phyloP scores from a whole-genome alignment of 2,329 filamentous ascomycete species.

The Cytospora mali region DNA sequence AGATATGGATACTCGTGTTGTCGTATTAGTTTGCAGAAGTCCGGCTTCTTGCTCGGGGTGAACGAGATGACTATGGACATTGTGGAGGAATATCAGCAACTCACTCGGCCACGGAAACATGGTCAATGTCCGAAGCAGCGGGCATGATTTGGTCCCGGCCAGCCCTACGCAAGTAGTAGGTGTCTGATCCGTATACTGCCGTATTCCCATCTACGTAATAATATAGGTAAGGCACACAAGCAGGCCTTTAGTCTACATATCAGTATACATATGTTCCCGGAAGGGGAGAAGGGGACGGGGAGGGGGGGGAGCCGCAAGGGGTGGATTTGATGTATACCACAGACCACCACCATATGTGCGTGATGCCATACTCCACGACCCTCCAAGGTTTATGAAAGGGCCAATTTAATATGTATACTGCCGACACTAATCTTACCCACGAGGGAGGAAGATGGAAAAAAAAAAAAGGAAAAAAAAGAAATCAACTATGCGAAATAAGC shows the following conservation, averaged over 20 bases:
- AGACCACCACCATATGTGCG: too few relatives aligned
- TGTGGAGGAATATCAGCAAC: slow-evolving; percentile 5
- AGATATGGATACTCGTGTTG: background rate
- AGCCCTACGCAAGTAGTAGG: slow-evolving; percentile 13
- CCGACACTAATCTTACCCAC: background rate
- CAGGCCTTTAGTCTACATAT: too few relatives aligned
- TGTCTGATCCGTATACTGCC: background rate
- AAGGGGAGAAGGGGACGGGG: too few relatives aligned
- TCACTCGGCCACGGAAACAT: slow-evolving; percentile 10
- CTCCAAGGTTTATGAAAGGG: background rate
- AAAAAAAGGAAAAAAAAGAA: background rate
- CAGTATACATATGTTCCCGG: too few relatives aligned
- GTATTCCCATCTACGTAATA: background rate
- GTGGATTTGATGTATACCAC: too few relatives aligned
- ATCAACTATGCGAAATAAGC: background rate
- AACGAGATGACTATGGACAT: slow-evolving; percentile 19
- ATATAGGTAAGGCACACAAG: background rate
- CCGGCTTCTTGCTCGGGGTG: slow-evolving; percentile 12
- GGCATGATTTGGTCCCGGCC: slow-evolving; percentile 15
- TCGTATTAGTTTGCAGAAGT: background rate
- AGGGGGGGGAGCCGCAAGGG: too few relatives aligned
- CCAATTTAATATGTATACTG: background rate
- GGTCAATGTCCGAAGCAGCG: slow-evolving; percentile 5
- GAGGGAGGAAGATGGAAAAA: too few relatives aligned
- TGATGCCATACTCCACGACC: too few relatives aligned